Conservation (phyloP, 2,329 filamentous ascomycete genomes). For the Neofusicoccum cordaticola region DNA sequence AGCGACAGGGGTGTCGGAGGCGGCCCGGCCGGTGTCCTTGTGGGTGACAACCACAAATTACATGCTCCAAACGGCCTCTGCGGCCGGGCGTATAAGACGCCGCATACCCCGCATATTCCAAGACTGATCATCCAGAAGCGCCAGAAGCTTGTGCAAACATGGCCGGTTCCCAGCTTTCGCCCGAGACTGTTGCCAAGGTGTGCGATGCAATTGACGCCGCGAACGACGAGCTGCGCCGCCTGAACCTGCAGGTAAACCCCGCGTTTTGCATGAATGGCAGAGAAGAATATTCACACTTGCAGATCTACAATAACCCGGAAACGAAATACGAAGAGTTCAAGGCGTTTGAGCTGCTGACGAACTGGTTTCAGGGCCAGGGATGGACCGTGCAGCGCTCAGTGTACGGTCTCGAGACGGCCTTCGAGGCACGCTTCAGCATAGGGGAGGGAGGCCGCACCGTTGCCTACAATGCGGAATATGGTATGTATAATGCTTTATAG, state of each 20-base stretch:
- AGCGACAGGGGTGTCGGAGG: background rate
- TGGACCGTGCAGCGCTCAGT: slow-evolving; percentile 54
- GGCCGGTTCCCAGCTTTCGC: background rate
- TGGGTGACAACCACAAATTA: background rate
- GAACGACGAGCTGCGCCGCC: background rate
- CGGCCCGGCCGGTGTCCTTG: slow-evolving; percentile 3
- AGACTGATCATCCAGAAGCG: background rate
- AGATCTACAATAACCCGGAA: slow-evolving; percentile 53
- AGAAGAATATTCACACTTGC: slow-evolving; percentile 10
- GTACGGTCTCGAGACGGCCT: slow-evolving; percentile 53
- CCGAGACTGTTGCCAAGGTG: background rate
- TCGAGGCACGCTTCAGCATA: slow-evolving; percentile 45
- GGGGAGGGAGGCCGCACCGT: slow-evolving; percentile 47
- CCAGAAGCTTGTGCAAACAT: background rate
- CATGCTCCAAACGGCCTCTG: background rate
- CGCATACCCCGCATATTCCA: background rate
- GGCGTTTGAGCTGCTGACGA: slow-evolving; percentile 50
- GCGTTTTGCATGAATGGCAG: no score
- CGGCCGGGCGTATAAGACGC: background rate
- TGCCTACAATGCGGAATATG: slow-evolving; percentile 43
- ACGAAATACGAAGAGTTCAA: slow-evolving; percentile 48
- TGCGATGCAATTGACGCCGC: slow-evolving; percentile 3
- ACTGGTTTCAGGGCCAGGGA: slow-evolving; percentile 45
- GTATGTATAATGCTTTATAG: slow-evolving; percentile 13
- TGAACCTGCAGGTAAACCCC: background rate